Base-by-base conservation (phyloP, 2,329 filamentous ascomycete species). In the Fusarium torulosum region DNA sequence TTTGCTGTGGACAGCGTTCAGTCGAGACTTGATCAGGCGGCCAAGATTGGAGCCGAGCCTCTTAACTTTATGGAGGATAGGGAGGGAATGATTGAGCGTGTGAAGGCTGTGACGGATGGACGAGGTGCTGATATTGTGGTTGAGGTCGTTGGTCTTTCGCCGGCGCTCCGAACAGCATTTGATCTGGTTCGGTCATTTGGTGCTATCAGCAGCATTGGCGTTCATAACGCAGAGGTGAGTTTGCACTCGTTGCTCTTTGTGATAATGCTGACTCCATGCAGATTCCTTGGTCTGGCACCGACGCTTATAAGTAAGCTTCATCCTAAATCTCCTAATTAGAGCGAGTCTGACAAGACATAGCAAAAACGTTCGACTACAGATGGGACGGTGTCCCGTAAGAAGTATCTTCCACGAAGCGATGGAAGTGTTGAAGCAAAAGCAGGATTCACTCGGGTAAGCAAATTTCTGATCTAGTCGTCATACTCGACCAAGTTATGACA, bases 91-190 rank as follows among this genome's bases (percentile, higher is more conserved):
- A 79, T 89, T 50, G 84, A 85, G 69, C 86, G 90, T 44, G 88
- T 97, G 45, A 88, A 88, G 74, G 90, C 92, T 69, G 86, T 90
- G 43, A 95, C 93, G 0, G 84, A 90, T 10, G 93, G 93, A 6
- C 85, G 94, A 31, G 94, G 94, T 7, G 94, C 94, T 14, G 94
- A 97, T 79, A 88, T 92, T 14, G 89, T 95, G 3, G 89, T 97
- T 67, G 91, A 94, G 76, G 90, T 92, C 4, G 91, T 94, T n/a
- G 91, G 91, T 0, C 79, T 90, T 62, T 89, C 87, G 44, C 85
- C 88, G 33, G 91, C 91, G 1, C 78, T 94, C 72, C 85, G 84
- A 72, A 91, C 89, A 23, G 90, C 87, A 0, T 93, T 89, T 76
- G 90, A 93, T 21, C 75, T 93, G 17, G 76, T 94, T 56, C 84